Percentiles rank a stretch among this genome's conserved stretches.
Evolutionary conservation across 2,329 filamentous ascomycete genomes (phyloP).

Genomic region (Bipolaris cookei): DNA sequence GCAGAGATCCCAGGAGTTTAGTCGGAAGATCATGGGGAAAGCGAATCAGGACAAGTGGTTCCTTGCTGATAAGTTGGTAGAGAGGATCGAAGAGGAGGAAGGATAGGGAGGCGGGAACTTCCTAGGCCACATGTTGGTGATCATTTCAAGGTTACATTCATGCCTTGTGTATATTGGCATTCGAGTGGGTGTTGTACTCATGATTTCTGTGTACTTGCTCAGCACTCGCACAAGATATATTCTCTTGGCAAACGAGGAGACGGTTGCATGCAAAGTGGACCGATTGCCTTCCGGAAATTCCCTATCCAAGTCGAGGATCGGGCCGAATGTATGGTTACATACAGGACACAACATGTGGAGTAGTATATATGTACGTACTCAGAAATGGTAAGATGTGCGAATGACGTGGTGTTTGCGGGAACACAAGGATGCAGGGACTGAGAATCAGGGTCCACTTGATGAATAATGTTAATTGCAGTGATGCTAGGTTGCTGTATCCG

Average conservation of each 20-base stretch:
- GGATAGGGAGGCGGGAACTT: neutral
- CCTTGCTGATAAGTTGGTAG: constrained; percentile 9
- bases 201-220: no score
- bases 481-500: neutral
- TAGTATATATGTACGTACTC: no score
- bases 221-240: no score
- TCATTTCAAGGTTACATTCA: no score
- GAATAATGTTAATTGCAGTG: neutral
- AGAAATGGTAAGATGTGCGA: neutral
- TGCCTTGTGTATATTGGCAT: no score
- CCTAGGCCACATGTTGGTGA: no score
- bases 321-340: neutral
- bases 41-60: neutral
- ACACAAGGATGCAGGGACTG: neutral
- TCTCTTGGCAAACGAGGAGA: neutral
- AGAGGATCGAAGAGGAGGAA: constrained; percentile 11
- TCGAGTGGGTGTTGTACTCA: no score
- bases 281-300: neutral
- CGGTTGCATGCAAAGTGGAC: neutral
- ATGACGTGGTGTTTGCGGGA: neutral
- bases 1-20: constrained; percentile 12
- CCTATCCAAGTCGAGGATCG: neutral
- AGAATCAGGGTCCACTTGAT: neutral
- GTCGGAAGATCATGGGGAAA: constrained; percentile 3
- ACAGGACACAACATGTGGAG: neutral